Evolutionary conservation across 2,329 filamentous ascomycete species (phyloP).

Genomic region (Neopestalotiopsis rosae): DNA sequence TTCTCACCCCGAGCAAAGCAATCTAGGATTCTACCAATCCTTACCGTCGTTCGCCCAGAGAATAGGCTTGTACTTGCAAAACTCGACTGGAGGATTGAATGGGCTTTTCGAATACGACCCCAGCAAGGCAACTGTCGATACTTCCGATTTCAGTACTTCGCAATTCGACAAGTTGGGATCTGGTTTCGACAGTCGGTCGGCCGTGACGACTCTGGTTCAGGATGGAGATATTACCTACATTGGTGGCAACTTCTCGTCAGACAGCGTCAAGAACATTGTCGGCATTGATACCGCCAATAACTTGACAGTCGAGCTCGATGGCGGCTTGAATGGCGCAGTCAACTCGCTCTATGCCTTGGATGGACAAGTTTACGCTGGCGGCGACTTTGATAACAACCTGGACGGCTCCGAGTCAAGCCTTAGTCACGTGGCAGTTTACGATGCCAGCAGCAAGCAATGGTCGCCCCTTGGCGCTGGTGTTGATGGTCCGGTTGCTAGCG

Average conservation of each 20-base stretch:
- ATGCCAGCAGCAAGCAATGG: slow-evolving; percentile 74
- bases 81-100: slow-evolving; percentile 81
- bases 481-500: slow-evolving; percentile 74
- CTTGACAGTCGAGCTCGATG: slow-evolving; percentile 64
- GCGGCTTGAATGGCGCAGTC: slow-evolving; percentile 84
- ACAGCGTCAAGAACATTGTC: slow-evolving; percentile 76
- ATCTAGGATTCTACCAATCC: slow-evolving; percentile 63
- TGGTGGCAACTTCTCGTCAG: slow-evolving; percentile 82
- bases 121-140: slow-evolving; percentile 59
- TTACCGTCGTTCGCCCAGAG: slow-evolving; percentile 90
- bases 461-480: slow-evolving; percentile 82
- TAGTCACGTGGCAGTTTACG: slow-evolving; percentile 78
- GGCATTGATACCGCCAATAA: slow-evolving; percentile 69
- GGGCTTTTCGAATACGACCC: slow-evolving; percentile 91
- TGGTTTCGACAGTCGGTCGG: slow-evolving; percentile 69
- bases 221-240: slow-evolving; percentile 72
- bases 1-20: slow-evolving; percentile 71
- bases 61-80: slow-evolving; percentile 77
- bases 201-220: slow-evolving; percentile 71
- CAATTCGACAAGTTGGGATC: slow-evolving; percentile 78
- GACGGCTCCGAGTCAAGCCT: slow-evolving; percentile 68
- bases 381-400: slow-evolving; percentile 79
- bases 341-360: slow-evolving; percentile 70
- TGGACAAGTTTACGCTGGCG: slow-evolving; percentile 78
- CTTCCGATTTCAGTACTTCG: slow-evolving; percentile 70